These are phyloP conservation scores for Arthrobotrys sphaeroides DNA, from an alignment of 2,329 filamentous ascomycete species.

Conservation along the genomic window DNA sequence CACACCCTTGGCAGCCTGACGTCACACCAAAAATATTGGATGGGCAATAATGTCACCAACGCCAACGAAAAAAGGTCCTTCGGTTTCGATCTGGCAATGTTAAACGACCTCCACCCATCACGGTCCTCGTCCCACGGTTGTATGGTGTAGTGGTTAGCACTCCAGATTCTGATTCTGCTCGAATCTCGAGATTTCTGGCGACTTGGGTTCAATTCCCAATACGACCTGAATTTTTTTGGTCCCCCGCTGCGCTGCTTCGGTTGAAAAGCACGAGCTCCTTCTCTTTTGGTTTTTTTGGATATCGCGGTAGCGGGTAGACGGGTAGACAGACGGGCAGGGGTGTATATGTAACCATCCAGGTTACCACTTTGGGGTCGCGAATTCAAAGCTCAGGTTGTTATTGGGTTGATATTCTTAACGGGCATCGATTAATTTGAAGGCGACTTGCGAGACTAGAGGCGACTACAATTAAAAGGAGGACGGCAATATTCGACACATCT, in stretches of 20 bases:
- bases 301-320: not conserved
- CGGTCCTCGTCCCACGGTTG: slow-evolving; percentile 17
- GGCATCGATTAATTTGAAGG: no score
- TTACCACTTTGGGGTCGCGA: no score
- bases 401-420: no score
- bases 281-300: slow-evolving; percentile 1
- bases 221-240: slow-evolving; percentile 32
- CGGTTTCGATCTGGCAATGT: not conserved
- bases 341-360: not conserved
- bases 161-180: slow-evolving; percentile 46
- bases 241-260: not conserved
- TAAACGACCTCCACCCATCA: not conserved
- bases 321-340: not conserved
- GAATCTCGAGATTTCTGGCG: slow-evolving; percentile 39
- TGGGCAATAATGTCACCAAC: no score
- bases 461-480: no score
- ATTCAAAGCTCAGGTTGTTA: no score
- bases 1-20: not conserved
- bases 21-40: not conserved
- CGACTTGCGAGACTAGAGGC: no score
- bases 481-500: no score
- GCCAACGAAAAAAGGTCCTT: not conserved
- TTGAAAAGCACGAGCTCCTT: not conserved
- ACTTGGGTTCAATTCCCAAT: slow-evolving; percentile 54
- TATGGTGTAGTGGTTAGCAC: slow-evolving; percentile 54